Evolutionary conservation across 371 early-diverging fungal genomes (phyloP).

Genomic region (Coemansia linderi): DNA sequence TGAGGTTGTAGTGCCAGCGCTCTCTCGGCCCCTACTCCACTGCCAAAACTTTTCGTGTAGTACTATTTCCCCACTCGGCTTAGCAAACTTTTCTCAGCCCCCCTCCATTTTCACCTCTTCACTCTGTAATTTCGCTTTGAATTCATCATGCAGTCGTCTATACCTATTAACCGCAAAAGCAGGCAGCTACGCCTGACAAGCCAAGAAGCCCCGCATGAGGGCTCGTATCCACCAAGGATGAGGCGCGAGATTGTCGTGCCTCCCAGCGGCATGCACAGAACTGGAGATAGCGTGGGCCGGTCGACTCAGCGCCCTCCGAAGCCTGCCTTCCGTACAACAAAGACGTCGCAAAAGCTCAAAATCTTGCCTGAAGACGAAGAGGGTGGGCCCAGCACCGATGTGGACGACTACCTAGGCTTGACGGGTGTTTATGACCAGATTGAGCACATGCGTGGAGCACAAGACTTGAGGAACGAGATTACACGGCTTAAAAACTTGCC

Average conservation of each 20-base stretch:
- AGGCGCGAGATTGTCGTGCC: constrained; percentile 49
- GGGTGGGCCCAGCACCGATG: constrained; percentile 41
- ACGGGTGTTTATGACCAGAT: constrained; percentile 56
- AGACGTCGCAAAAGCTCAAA: constrained; percentile 87
- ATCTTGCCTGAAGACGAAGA: constrained; percentile 85
- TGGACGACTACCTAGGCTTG: constrained; percentile 50
- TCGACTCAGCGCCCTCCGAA: constrained; percentile 37
- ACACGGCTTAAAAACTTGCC: constrained; percentile 70
- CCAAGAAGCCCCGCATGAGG: constrained; percentile 26
- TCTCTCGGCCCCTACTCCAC: background rate
- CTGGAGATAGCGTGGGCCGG: constrained; percentile 26
- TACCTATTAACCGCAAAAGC: constrained; percentile 21
- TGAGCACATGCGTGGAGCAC: constrained; percentile 54
- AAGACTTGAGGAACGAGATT: constrained; percentile 57
- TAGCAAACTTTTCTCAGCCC: background rate
- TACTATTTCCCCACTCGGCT: background rate
- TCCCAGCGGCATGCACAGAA: constrained; percentile 49
- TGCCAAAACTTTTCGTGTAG: background rate
- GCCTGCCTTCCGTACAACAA: constrained; percentile 80
- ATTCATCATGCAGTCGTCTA: constrained; percentile 9
- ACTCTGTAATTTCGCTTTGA: background rate
- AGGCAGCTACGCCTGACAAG: constrained; percentile 13
- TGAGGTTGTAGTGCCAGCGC: background rate
- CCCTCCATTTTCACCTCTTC: background rate
- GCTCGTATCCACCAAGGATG: constrained; percentile 47